Base-by-base conservation (phyloP, 768 basidiomycete genomes). In the Leccinum uliginosum region DNA sequence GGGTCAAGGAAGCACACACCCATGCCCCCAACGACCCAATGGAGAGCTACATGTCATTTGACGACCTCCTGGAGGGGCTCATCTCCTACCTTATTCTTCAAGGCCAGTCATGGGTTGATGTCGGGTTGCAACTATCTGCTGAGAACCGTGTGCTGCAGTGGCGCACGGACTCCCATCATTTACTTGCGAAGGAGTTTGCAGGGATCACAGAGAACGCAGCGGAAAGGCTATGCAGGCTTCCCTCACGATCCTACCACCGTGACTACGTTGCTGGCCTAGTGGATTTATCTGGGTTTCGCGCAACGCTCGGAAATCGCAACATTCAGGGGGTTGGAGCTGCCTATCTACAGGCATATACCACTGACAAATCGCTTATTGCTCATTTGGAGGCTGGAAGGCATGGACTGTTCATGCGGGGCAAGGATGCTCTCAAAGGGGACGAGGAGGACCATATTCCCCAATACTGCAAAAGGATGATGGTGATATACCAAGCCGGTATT, bases 281-380 rank as follows among this genome's bases (percentile, higher is more conserved):
- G 0, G 50, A 56, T 10, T 2, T 51, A 8, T 46, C 50, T 4
- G 55, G 50, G 6, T 56, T 56, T 11, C 50, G 34, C 1, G 45
- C 50, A 9, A 56, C 45, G 1, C 50, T 56, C 15, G n/a, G n/a
- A n/a, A 27, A 15, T 6, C 6, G 23, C 45, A 46, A 56, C 17
- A 9, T 38, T n/a, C 19, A n/a, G 1, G 2, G 29, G 4, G 4
- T 14, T 1, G 14, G 11, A 10, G 6, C 24, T 12, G 32, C 32
- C 24, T 56, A 56, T 50, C n/a, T 57, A 7, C 51, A 57, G 4
- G 51, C 56, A 23, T 57, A 57, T 29, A 57, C 51, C 19, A 57
- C 51, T 0, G 56, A 57, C 3, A 57, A 57, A 21, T 47, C 51
- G 0, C 51, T 52, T 10, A 57, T 57, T 29, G 51, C 56, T 14